Base-by-base conservation (phyloP, 2,329 filamentous ascomycete genomes). In the Rhinocladiella similis region DNA sequence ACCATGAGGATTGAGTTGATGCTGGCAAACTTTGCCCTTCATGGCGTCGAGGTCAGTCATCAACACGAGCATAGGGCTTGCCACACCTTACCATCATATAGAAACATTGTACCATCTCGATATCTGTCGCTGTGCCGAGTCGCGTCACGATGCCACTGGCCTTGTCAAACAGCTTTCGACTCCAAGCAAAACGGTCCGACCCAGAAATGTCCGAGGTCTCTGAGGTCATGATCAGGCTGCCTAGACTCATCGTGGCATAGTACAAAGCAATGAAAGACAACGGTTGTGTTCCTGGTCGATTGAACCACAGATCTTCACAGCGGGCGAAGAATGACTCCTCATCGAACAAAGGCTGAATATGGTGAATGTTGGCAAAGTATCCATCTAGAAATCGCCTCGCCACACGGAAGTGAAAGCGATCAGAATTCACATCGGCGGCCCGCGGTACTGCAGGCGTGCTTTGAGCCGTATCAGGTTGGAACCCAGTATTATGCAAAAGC, bases 11-110 rank as follows among this genome's bases (percentile, higher is more conserved):
- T 78, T 78, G 3, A 80, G 67, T 56, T 80, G 76, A 48, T 79
- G 78, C 54, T 80, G 77, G 57, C 76, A 79, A 3, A 80, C 71
- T 62, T 79, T 79, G 5, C 76, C 75, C 70, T 80, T 70, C 5
- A 79, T 68, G 57, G 77, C 76, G 36, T 77, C 71, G 47, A 73
- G 74, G 47, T 50, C n/a, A 50, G 47, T 50, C 5, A 7, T 35
- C 33, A 10, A n/a, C 3, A 18, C 27, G 29, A n/a, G 10, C 10
- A 29, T 16, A 18, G 35, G 13, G 10, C 9, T 13, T 14, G n/a
- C n/a, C n/a, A n/a, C n/a, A n/a, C n/a, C 38, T 41, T 41, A 59
- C 56, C 50, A 60, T 47, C 57, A 60, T 56, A 19, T 56, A 60
- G 14, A 36, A 51, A 18, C 53, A 56, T 52, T 80, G 77, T 3